phyloP scores from a whole-genome alignment of 768 basidiomycete genomes.

The Amanita polypyramis region DNA sequence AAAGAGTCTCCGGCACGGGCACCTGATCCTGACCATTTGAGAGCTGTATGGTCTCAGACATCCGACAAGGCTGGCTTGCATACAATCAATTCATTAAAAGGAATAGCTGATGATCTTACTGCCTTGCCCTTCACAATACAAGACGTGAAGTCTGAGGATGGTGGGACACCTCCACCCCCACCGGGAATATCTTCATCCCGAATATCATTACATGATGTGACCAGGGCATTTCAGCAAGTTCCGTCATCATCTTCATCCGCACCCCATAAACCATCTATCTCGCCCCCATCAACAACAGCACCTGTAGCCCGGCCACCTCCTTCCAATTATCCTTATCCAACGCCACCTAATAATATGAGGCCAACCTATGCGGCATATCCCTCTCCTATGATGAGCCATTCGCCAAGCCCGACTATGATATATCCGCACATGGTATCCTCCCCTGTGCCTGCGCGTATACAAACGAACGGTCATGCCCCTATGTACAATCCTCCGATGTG shows the following conservation, averaged over 20 bases:
- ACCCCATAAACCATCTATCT: slow-evolving; percentile 38
- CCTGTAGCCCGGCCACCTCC: slow-evolving; percentile 31
- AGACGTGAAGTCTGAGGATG: slow-evolving; percentile 82
- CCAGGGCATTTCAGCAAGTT: slow-evolving; percentile 80
- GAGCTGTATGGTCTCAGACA: slow-evolving; percentile 76
- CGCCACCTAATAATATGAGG: slow-evolving; percentile 39
- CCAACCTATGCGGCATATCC: slow-evolving; percentile 49
- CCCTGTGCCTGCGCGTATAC: slow-evolving; percentile 52
- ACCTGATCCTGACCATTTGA: slow-evolving; percentile 78
- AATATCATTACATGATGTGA: slow-evolving; percentile 76
- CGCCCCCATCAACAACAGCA: slow-evolving; percentile 37
- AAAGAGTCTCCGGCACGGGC: slow-evolving; percentile 63
- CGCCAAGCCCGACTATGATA: slow-evolving; percentile 57
- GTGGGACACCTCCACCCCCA: slow-evolving; percentile 64
- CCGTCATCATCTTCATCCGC: slow-evolving; percentile 47
- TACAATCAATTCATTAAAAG: slow-evolving; percentile 71
- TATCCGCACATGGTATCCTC: slow-evolving; percentile 55
- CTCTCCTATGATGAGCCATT: slow-evolving; percentile 64
- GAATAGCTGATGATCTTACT: slow-evolving; percentile 75
- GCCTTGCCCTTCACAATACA: slow-evolving; percentile 72
- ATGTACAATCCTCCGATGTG: slow-evolving; percentile 57
- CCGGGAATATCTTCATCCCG: slow-evolving; percentile 51
- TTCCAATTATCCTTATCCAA: slow-evolving; percentile 28
- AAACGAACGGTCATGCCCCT: slow-evolving; percentile 47
- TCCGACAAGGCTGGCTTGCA: slow-evolving; percentile 59